Percentiles rank a stretch among this genome's conserved stretches.
Evolutionary conservation across 2,329 filamentous ascomycete genomes (phyloP).

Genomic region (Hymenoscyphus albidus): DNA sequence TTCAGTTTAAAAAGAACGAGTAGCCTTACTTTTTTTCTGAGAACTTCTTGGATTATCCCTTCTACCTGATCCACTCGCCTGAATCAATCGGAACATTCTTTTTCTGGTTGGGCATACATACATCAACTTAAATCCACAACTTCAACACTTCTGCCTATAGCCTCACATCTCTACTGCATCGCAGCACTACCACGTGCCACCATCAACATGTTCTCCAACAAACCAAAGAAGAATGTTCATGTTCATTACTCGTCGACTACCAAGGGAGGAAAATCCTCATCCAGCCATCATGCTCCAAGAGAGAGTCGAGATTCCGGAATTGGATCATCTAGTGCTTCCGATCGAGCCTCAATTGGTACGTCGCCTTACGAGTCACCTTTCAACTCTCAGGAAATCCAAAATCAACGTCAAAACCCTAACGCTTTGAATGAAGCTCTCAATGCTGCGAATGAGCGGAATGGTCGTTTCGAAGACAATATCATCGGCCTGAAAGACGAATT

Average conservation of each 20-base stretch:
- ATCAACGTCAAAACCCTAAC: constrained; percentile 23
- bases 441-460: constrained; percentile 26
- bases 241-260: constrained; percentile 28
- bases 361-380: constrained; percentile 18
- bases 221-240: constrained; percentile 21
- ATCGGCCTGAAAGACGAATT: constrained; percentile 17
- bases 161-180: constrained; percentile 5
- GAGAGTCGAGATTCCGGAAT: constrained; percentile 28
- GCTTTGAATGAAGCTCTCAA: constrained; percentile 28
- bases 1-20: background rate
- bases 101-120: constrained; percentile 6
- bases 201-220: constrained; percentile 24
- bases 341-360: constrained; percentile 28
- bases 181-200: constrained; percentile 8
- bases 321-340: constrained; percentile 23
- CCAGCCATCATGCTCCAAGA: constrained; percentile 10
- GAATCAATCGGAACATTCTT: background rate
- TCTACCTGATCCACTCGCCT: constrained; percentile 3
- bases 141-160: background rate
- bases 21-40: background rate
- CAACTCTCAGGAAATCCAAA: constrained; percentile 18
- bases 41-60: background rate
- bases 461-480: constrained; percentile 14
- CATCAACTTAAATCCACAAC: background rate
- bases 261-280: constrained; percentile 19